Evolutionary conservation across 768 basidiomycete genomes (phyloP).

Genomic region (Trametes sanguinea): DNA sequence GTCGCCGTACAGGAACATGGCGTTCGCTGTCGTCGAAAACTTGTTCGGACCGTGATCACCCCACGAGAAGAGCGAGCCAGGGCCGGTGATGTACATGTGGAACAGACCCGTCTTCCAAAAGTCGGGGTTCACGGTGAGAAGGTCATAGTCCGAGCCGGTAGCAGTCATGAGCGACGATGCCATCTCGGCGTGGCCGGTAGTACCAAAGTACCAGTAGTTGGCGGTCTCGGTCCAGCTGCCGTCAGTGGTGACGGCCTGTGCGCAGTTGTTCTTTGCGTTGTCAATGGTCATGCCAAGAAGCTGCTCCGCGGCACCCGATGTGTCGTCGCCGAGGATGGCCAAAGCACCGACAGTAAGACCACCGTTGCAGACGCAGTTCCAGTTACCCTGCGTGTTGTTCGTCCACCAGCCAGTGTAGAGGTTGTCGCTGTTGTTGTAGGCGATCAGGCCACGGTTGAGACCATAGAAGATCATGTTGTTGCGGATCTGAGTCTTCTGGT

Average conservation of each 20-base stretch:
- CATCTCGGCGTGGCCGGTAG: constrained; percentile 90
- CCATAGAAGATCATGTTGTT: constrained; percentile 77
- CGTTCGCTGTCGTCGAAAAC: constrained; percentile 90
- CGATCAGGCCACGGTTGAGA: constrained; percentile 57
- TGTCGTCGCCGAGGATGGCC: constrained; percentile 85
- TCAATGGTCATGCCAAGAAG: constrained; percentile 68
- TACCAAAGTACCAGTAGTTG: constrained; percentile 96
- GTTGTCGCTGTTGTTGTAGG: constrained; percentile 26
- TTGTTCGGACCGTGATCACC: constrained; percentile 94
- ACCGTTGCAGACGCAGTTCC: constrained; percentile 97
- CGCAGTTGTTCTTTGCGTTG: constrained; percentile 82
- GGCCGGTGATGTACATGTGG: constrained; percentile 88
- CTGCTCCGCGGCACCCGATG: constrained; percentile 65
- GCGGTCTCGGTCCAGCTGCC: constrained; percentile 94
- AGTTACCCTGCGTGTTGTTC: constrained; percentile 77
- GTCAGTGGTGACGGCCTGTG: constrained; percentile 58
- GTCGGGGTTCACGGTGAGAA: constrained; percentile 71
- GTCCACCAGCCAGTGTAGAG: constrained; percentile 75
- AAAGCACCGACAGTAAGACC: constrained; percentile 89
- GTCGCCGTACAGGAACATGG: constrained; percentile 75
- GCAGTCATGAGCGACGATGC: constrained; percentile 78
- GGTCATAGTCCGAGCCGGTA: constrained; percentile 78
- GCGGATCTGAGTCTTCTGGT: constrained; percentile 71
- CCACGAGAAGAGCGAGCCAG: constrained; percentile 83
- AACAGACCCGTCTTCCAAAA: constrained; percentile 73